Conservation (phyloP, 768 basidiomycete genomes). For the Xerocomellus chrysenteron region DNA sequence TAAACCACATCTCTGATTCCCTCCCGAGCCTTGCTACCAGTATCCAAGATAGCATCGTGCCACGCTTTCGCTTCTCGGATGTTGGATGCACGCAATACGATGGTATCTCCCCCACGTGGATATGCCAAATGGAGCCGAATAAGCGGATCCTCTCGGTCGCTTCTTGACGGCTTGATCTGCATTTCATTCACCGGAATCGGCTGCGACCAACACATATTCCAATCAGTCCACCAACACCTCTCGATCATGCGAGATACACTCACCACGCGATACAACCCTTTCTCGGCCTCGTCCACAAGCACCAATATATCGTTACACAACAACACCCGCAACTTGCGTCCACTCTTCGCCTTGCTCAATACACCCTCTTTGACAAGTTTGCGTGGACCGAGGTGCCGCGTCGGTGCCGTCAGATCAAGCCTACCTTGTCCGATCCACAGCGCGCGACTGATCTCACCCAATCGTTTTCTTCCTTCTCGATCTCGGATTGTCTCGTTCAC, state of each 20-base stretch:
- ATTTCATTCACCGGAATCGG: slow-evolving; percentile 75
- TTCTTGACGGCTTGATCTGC: slow-evolving; percentile 45
- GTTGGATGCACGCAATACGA: slow-evolving; percentile 57
- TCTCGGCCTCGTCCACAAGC: slow-evolving; percentile 69
- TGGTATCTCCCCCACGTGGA: slow-evolving; percentile 70
- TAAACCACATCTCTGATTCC: background rate
- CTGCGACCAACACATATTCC: slow-evolving; percentile 33
- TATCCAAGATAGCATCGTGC: slow-evolving; percentile 41
- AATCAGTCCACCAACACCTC: background rate
- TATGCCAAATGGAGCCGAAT: slow-evolving; percentile 69
- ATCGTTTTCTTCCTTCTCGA: slow-evolving; percentile 76
- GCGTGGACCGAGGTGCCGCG: slow-evolving; percentile 79
- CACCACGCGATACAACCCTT: slow-evolving; percentile 82
- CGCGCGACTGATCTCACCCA: slow-evolving; percentile 70
- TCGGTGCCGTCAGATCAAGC: slow-evolving; percentile 88
- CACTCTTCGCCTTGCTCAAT: slow-evolving; percentile 80
- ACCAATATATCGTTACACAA: slow-evolving; percentile 91
- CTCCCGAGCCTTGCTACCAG: slow-evolving; percentile 14
- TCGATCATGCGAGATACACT: slow-evolving; percentile 23
- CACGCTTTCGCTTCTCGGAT: slow-evolving; percentile 58
- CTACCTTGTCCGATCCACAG: slow-evolving; percentile 88
- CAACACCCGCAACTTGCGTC: slow-evolving; percentile 71
- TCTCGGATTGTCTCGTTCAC: slow-evolving; percentile 91
- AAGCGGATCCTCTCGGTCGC: slow-evolving; percentile 59
- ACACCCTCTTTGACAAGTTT: slow-evolving; percentile 76